phyloP scores from a whole-genome alignment of 2,329 filamentous ascomycete genomes.

The Calonectria crousiana region DNA sequence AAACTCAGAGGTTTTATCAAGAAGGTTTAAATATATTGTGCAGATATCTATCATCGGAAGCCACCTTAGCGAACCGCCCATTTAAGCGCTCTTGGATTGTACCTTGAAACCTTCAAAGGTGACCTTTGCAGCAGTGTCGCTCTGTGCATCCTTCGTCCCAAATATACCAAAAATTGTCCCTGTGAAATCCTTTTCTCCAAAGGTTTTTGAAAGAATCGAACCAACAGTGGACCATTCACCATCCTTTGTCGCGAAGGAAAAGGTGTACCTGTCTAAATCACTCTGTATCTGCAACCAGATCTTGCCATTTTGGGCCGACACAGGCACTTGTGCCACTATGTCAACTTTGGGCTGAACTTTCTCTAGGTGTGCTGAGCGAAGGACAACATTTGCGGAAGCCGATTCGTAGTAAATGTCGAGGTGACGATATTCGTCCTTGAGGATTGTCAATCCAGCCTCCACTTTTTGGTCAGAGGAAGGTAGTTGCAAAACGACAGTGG shows the following conservation, averaged over 20 bases:
- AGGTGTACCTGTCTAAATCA: background rate
- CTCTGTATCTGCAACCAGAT: background rate
- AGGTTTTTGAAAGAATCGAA: background rate
- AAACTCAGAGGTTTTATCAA: background rate
- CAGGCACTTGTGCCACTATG: background rate
- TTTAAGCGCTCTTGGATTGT: background rate
- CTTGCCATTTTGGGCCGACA: background rate
- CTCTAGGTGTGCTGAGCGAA: background rate
- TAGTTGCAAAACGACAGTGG: background rate
- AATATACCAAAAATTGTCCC: constrained; percentile 5
- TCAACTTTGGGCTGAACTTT: background rate
- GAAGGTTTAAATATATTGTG: background rate
- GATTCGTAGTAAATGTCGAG: constrained; percentile 6
- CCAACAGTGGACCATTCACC: background rate
- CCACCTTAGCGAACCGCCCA: background rate
- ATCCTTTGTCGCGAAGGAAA: background rate
- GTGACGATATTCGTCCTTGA: constrained; percentile 10
- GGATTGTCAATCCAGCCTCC: background rate
- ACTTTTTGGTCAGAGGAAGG: background rate
- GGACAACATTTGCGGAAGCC: background rate
- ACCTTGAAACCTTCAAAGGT: background rate
- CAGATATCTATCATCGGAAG: background rate
- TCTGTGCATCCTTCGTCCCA: background rate
- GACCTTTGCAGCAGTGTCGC: background rate
- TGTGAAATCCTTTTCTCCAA: background rate